A percentile compares a stretch with the other conserved stretches of the same genome.
These are phyloP conservation scores for Heterobasidion occidentale DNA, from an alignment of 1,284 basidiomycete species.

Conservation along the genomic window DNA sequence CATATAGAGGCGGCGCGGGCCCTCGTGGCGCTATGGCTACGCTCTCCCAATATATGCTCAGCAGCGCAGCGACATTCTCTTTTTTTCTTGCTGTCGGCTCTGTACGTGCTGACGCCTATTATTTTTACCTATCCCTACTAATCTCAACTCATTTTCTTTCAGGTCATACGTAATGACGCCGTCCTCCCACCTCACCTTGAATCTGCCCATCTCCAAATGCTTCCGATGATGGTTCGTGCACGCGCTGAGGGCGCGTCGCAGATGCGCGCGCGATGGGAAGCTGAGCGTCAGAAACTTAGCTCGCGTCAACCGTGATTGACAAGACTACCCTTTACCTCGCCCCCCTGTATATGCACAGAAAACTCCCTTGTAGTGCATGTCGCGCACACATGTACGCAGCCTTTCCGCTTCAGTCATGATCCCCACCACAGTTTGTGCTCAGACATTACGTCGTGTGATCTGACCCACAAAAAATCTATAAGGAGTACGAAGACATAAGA, in stretches of 20 bases:
- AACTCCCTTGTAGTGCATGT: background rate
- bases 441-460: background rate
- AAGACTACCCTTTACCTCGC: too few species aligned
- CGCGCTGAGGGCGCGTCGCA: slow-evolving; percentile 57
- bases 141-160: slow-evolving; percentile 6
- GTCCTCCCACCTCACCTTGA: slow-evolving; percentile 50
- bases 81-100: slow-evolving; percentile 85
- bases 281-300: slow-evolving; percentile 30
- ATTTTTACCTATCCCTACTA: slow-evolving; percentile 1
- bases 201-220: slow-evolving; percentile 49
- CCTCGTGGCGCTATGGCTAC: slow-evolving; percentile 83
- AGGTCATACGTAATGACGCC: slow-evolving; percentile 74
- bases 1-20: slow-evolving; percentile 72
- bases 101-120: slow-evolving; percentile 31
- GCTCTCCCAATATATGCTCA: slow-evolving; percentile 91
- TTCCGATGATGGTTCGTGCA: slow-evolving; percentile 46
- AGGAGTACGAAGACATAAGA: background rate
- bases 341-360: background rate
- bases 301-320: background rate
- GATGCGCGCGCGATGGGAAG: slow-evolving; percentile 65
- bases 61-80: slow-evolving; percentile 79
- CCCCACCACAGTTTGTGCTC: background rate
- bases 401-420: too few species aligned
- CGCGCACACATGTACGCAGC: too few species aligned
- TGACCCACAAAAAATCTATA: background rate